These are phyloP conservation scores for Suhomyces atakaporum DNA, from an alignment of 1,139 yeast species.

Conservation along the genomic window DNA sequence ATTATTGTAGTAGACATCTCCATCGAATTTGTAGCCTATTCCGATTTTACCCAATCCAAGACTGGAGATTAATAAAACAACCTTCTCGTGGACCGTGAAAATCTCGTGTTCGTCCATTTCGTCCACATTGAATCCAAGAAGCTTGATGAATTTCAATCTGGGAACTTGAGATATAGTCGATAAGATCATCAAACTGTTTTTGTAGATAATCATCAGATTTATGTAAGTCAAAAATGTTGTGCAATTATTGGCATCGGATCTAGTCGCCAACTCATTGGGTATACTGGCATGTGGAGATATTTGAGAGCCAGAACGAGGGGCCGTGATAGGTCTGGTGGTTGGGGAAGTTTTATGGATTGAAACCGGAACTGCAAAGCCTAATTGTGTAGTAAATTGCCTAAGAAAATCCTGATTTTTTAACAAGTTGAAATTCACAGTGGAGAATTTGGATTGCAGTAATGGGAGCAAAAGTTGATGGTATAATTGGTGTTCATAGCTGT, in stretches of 20 bases:
- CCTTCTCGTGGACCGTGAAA: slow-evolving; percentile 18
- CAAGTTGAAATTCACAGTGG: slow-evolving; percentile 11
- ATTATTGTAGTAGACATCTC: slow-evolving; percentile 26
- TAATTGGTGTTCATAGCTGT: slow-evolving; percentile 18
- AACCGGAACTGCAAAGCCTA: slow-evolving; percentile 31
- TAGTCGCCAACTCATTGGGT: neutral
- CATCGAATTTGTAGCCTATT: slow-evolving; percentile 27
- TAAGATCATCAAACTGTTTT: slow-evolving; percentile 31
- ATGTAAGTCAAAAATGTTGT: slow-evolving; percentile 25
- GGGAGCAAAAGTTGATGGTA: slow-evolving; percentile 21
- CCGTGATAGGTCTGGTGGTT: neutral
- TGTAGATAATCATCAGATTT: slow-evolving; percentile 30
- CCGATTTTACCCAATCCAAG: slow-evolving; percentile 33
- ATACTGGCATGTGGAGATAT: slow-evolving; percentile 2
- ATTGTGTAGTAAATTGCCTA: slow-evolving; percentile 14
- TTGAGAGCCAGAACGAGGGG: slow-evolving; percentile 1
- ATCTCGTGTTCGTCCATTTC: slow-evolving; percentile 13
- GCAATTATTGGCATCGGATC: neutral
- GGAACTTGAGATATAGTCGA: slow-evolving; percentile 28
- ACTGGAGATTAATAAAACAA: slow-evolving; percentile 27
- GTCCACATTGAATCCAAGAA: slow-evolving; percentile 27
- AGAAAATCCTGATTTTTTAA: slow-evolving; percentile 12
- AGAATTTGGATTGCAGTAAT: slow-evolving; percentile 14
- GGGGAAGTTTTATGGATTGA: slow-evolving; percentile 12
- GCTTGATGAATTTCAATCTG: slow-evolving; percentile 22